phyloP scores from a whole-genome alignment of 805 yeast species.

The Schwanniomyces occidentalis region DNA sequence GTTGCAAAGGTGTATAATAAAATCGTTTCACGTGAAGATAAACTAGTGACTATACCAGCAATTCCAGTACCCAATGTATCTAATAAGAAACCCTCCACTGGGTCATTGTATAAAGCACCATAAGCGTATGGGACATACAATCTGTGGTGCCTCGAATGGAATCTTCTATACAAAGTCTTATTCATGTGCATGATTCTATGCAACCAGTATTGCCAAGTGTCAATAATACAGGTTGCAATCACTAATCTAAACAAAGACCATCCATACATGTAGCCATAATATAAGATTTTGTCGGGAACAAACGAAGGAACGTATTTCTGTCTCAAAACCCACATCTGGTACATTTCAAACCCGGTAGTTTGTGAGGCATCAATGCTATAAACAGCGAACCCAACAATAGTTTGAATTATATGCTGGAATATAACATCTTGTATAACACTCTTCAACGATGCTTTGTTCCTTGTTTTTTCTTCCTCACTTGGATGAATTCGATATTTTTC shows the following conservation, averaged over 20 bases:
- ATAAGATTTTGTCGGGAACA: constrained; percentile 51
- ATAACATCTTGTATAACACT: constrained; percentile 82
- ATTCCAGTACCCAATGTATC: constrained; percentile 93
- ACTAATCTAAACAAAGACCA: constrained; percentile 57
- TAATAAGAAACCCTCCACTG: constrained; percentile 87
- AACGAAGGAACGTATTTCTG: constrained; percentile 36
- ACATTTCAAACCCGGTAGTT: constrained; percentile 50
- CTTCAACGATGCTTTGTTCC: constrained; percentile 70
- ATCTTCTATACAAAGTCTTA: constrained; percentile 69
- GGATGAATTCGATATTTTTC: constrained; percentile 90
- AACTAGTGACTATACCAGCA: constrained; percentile 60
- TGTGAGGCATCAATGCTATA: constrained; percentile 58
- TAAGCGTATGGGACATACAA: constrained; percentile 94
- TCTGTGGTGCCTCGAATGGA: constrained; percentile 94
- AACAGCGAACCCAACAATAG: constrained; percentile 61
- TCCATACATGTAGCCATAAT: constrained; percentile 61
- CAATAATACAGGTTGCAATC: constrained; percentile 73
- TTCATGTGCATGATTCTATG: constrained; percentile 89
- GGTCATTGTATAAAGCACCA: constrained; percentile 94
- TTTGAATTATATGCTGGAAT: constrained; percentile 82
- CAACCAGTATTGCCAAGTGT: constrained; percentile 92
- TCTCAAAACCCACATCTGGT: constrained; percentile 47
- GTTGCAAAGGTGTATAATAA: constrained; percentile 84
- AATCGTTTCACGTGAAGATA: constrained; percentile 76
- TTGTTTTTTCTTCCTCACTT: constrained; percentile 72